Evolutionary conservation across 148 eudicot genomes (phyloP).

Genomic region (Amaranthus hypochondriacus): DNA sequence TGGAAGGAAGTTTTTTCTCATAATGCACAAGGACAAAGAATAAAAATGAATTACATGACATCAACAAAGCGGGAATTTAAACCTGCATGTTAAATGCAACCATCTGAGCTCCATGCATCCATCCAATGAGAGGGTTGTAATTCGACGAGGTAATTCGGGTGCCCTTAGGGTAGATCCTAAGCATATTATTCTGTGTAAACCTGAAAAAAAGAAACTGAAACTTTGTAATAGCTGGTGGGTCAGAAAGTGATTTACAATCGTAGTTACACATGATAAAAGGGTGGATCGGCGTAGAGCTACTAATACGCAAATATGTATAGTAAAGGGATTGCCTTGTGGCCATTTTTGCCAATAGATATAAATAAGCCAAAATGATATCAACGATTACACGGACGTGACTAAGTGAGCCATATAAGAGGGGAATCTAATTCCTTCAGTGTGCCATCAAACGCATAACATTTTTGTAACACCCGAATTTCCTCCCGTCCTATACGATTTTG

Average conservation of each 20-base stretch:
- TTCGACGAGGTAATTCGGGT: slow-evolving; percentile 76
- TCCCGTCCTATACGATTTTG: no score
- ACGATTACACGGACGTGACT: no score
- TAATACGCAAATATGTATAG: no score
- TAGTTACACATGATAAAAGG: neutral
- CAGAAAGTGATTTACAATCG: neutral
- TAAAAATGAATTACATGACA: neutral
- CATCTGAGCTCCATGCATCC: slow-evolving; percentile 97
- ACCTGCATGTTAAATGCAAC: slow-evolving; percentile 96
- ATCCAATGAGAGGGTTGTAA: slow-evolving; percentile 69
- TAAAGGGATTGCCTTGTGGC: no score
- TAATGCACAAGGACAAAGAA: neutral
- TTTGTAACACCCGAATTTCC: no score
- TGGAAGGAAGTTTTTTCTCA: slow-evolving; percentile 3
- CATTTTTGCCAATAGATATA: no score
- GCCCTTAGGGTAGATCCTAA: slow-evolving; percentile 83
- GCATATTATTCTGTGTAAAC: slow-evolving; percentile 71
- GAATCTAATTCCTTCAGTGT: no score
- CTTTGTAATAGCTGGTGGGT: neutral
- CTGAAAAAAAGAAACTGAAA: slow-evolving; percentile 29
- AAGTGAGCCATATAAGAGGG: no score
- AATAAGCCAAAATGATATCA: no score
- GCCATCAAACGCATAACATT: no score
- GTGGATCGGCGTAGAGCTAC: neutral
- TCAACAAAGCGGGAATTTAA: neutral